Base-by-base conservation (phyloP, 176 grass and related monocot genomes). In the Cenchrus purpureus region DNA sequence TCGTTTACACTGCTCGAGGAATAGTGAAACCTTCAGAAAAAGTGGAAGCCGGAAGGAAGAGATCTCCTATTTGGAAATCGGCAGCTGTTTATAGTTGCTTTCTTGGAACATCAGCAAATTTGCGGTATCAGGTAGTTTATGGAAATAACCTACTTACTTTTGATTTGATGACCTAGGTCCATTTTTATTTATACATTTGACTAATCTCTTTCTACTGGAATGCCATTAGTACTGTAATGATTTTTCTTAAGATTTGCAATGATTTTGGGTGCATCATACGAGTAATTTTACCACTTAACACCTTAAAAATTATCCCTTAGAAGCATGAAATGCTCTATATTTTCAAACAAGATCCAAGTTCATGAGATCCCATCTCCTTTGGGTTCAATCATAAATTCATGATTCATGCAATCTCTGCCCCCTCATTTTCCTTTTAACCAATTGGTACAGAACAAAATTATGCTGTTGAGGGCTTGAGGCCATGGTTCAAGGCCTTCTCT, bases 101-200 rank as follows among this genome's bases (percentile, higher is more conserved):
- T 90, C 89, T 98, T 64, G 96, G 96, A 80, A 94, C 93, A 68
- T 98, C 96, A 57, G 87, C 96, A 77, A 98, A 98, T 83, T 88
- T 98, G n/a, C 93, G 93, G 25, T 98, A 98, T 74, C 93, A 98
- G 93, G 96, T 98, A 95, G 51, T 82, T 77, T 48, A 43, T 19
- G 45, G 12, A 17, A 71, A 28, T 65, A 48, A 29, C 53, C 42
- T 78, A 78, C 49, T 34, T 63, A 56, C 46, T 90, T 81, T 84
- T 20, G 60, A 63, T 70, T 50, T 31, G 76, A 83, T 45, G 51
- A 51, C 51, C 12, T 81, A 70, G 65, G 37, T 77, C 68, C 12
- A 81, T 57, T 81, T 43, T 70, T 57, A 17, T 81, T 57, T 69
- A 25, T 55, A 65, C 51, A 42, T 42, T 42, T 83, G 52, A 12